Percentiles rank a stretch among this genome's conserved stretches.
Evolutionary conservation across 495 filamentous ascomycete genomes (phyloP).

Genomic region (Aspergillus nanangensis): DNA sequence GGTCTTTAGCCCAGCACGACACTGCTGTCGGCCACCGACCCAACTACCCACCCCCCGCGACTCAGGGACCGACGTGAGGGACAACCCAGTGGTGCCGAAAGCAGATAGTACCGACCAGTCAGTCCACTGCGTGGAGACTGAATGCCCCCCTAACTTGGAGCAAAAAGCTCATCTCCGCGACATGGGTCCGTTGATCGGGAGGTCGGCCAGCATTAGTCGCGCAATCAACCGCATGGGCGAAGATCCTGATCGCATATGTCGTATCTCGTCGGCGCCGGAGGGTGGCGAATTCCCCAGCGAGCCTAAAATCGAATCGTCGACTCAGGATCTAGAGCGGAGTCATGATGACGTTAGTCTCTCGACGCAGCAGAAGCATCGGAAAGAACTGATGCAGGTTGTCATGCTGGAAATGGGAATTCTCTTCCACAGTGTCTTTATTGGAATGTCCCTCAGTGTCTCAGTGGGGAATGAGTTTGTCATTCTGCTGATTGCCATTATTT

Average conservation of each 20-base stretch:
- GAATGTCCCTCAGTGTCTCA: slow-evolving; percentile 73
- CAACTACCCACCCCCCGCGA: background rate
- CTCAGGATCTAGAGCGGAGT: slow-evolving; percentile 17
- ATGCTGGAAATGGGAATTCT: slow-evolving; percentile 76
- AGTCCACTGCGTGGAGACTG: too few species aligned
- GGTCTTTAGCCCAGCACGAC: slow-evolving; percentile 46
- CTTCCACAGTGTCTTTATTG: slow-evolving; percentile 78
- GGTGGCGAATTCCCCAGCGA: slow-evolving; percentile 6
- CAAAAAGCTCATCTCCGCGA: slow-evolving; percentile 27
- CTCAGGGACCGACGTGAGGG: background rate
- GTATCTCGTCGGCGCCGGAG: slow-evolving; percentile 24
- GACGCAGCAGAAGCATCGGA: slow-evolving; percentile 24
- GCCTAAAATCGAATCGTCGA: slow-evolving; percentile 9
- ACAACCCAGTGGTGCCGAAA: too few species aligned
- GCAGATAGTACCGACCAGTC: too few species aligned
- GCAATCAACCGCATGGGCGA: slow-evolving; percentile 26
- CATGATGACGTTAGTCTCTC: slow-evolving; percentile 6
- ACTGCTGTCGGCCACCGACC: slow-evolving; percentile 16
- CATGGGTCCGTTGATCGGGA: slow-evolving; percentile 25
- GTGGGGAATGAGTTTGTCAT: slow-evolving; percentile 67
- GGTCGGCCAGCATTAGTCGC: slow-evolving; percentile 27
- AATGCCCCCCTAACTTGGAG: too few species aligned
- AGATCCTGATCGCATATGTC: slow-evolving; percentile 19
- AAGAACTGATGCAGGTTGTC: slow-evolving; percentile 56
- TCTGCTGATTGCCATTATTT: slow-evolving; percentile 67